Evolutionary conservation across 2,329 filamentous ascomycete genomes (phyloP), one percentile per base, ranked within the genome.

Genomic region (Fusarium agapanthi): DNA sequence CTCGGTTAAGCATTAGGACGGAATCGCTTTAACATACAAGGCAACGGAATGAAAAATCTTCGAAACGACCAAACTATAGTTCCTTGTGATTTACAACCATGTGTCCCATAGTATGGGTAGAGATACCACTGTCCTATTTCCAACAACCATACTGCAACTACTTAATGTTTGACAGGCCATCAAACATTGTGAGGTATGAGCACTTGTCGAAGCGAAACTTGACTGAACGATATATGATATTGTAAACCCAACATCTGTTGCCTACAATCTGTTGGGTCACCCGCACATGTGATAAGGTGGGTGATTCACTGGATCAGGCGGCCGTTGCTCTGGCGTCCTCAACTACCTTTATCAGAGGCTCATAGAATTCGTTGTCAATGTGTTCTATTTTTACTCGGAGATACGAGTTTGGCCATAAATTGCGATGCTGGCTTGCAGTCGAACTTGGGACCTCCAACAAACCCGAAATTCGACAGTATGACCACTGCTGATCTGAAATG

Each of bases 1-100:
- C 79, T 82, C 78, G 78, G 79, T 79, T 76, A 79, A 80, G 80
- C 82, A 82, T 81, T 78, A 75, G 81, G 78, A 81, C 77, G 79
- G 77, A 80, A 80, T 77, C 78, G 76, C 80, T 80, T 79, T 77
- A 82, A 79, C 79, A 80, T 77, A 76, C 55, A 79, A 76, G 80
- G 78, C 79, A 79, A 82, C 77, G 80, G 76, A 82, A 83, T 81
- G 73, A 82, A 81, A 79, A 75, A 80, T 78, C 75, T 77, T 79
- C 73, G 68, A 78, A 78, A 79, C 59, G 75, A 77, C 74, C 69
- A 78, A 67, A 34, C 43, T 18, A 47, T 45, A 62, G 57, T 74
- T 65, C 40, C 11, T 7, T 58, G 65, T 51, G 58, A 69, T 56
- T 66, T 41, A 30, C 22, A 40, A 28, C 22, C 26, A 37, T 43